Evolutionary conservation across 495 filamentous ascomycete genomes (phyloP).

Genomic region (Penicillium lividum): DNA sequence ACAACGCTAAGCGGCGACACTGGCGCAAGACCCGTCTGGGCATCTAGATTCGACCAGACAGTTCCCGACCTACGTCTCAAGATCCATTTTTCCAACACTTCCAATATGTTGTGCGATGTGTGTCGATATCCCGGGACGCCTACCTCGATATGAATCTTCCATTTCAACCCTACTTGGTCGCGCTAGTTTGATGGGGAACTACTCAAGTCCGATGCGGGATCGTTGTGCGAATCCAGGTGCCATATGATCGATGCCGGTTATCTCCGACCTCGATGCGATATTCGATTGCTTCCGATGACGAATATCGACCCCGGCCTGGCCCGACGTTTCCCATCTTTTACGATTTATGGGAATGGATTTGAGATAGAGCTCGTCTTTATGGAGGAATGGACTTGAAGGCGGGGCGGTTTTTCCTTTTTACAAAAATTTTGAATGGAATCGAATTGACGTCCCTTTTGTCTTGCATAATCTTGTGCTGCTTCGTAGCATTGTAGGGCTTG

Average conservation of each 20-base stretch:
- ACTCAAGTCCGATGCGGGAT: conserved; percentile 12
- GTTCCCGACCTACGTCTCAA: conserved; percentile 13
- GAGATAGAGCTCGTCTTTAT: conserved; percentile 3
- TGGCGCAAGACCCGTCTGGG: conserved; percentile 99
- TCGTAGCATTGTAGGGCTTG: conserved; percentile 6
- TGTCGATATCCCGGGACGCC: conserved; percentile 26
- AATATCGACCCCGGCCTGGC: neutral
- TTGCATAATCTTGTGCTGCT: conserved; percentile 10
- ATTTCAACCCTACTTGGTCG: conserved; percentile 21
- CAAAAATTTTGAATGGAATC: conserved; percentile 35
- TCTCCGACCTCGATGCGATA: neutral
- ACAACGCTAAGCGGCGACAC: conserved; percentile 99
- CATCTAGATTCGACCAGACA: conserved; percentile 63
- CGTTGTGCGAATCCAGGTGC: neutral
- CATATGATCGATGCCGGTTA: conserved; percentile 7
- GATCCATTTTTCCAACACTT: conserved; percentile 17
- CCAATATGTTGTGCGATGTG: conserved; percentile 21
- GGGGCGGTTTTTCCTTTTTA: conserved; percentile 25
- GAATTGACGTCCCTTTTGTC: conserved; percentile 33
- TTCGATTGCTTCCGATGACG: conserved; percentile 6
- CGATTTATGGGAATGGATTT: conserved; percentile 5
- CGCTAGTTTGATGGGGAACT: conserved; percentile 30
- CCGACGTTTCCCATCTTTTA: neutral
- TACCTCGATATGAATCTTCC: conserved; percentile 18
- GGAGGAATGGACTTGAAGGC: conserved; percentile 10